Percentiles rank a stretch among this genome's conserved stretches.
Evolutionary conservation across 2,329 filamentous ascomycete species (phyloP).

Genomic region (Stachybotrys elegans): DNA sequence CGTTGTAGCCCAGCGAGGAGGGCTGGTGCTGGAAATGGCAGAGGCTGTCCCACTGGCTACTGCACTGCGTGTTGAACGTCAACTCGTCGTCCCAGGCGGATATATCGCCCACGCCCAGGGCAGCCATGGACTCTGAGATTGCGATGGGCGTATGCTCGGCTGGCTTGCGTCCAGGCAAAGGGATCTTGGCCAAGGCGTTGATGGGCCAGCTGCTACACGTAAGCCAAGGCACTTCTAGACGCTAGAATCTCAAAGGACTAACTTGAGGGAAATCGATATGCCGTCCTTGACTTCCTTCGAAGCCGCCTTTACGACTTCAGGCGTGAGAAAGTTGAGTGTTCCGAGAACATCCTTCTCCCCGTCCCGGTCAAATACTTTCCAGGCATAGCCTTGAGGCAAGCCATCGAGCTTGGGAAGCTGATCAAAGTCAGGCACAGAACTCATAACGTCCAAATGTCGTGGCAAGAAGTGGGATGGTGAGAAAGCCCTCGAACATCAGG

Average conservation of each 20-base stretch:
- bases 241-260: constrained; percentile 1
- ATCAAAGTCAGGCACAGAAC: constrained; percentile 39
- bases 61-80: constrained; percentile 50
- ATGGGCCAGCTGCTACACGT: constrained; percentile 31
- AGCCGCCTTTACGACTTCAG: constrained; percentile 26
- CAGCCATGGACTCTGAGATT: constrained; percentile 16
- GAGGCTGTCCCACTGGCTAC: constrained; percentile 53
- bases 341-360: constrained; percentile 45
- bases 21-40: constrained; percentile 40
- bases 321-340: constrained; percentile 48
- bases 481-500: too few species aligned
- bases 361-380: constrained; percentile 42
- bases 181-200: constrained; percentile 31
- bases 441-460: too few species aligned
- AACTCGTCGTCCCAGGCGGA: constrained; percentile 44
- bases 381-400: constrained; percentile 44
- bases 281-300: constrained; percentile 26
- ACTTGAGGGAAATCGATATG: constrained; percentile 50
- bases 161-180: constrained; percentile 26
- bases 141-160: constrained; percentile 31
- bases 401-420: constrained; percentile 33
- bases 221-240: not conserved
- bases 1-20: constrained; percentile 45
- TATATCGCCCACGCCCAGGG: constrained; percentile 18
- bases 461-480: too few species aligned